Conservation (phyloP, 2,329 filamentous ascomycete species). For the Ophiobolus disseminans region DNA sequence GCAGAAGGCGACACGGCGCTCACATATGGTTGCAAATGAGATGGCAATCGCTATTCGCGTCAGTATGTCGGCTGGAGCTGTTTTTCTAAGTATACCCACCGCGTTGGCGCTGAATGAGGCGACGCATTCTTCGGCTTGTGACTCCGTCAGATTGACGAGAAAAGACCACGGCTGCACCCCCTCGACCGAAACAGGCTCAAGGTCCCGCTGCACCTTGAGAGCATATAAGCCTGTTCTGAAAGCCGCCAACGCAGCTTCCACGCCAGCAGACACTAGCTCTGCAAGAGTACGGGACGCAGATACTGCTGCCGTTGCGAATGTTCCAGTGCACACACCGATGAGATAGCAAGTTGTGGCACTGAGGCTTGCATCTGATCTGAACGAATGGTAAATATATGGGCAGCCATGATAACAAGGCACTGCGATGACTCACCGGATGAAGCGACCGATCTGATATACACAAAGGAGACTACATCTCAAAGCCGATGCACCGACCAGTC, state of each 20-base stretch:
- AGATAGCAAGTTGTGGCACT: neutral
- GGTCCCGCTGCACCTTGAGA: neutral
- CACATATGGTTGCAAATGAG: neutral
- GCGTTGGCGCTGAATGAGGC: neutral
- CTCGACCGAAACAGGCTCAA: neutral
- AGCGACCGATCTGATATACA: constrained; percentile 36
- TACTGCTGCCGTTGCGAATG: neutral
- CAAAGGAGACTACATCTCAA: constrained; percentile 47
- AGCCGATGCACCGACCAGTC: constrained; percentile 32
- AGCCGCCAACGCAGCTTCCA: neutral
- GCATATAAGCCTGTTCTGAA: neutral
- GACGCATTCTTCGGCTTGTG: neutral
- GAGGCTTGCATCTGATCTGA: neutral
- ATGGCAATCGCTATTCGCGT: neutral
- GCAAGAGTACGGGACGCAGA: neutral
- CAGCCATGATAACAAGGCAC: neutral
- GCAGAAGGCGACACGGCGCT: neutral
- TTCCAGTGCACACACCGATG: neutral
- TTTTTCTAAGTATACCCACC: neutral
- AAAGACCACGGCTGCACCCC: neutral
- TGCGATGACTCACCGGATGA: constrained; percentile 21
- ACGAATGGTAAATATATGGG: neutral
- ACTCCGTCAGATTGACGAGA: neutral
- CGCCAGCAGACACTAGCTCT: neutral
- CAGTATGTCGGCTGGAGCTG: neutral